Evolutionary conservation across 768 basidiomycete species (phyloP).

Genomic region (Crucibulum laeve): DNA sequence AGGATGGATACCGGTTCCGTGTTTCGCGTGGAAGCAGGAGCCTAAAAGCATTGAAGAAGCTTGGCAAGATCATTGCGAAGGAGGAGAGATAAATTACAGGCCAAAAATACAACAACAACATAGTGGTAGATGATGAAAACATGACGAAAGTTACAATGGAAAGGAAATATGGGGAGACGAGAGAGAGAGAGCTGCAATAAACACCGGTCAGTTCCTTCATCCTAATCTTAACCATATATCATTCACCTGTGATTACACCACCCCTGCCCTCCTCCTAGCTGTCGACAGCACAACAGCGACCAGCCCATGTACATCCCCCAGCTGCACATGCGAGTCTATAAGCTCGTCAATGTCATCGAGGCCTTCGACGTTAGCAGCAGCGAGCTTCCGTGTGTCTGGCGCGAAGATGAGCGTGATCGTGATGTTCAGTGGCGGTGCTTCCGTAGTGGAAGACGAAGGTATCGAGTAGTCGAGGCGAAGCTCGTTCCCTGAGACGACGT

Average conservation of each 20-base stretch:
- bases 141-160: too few species aligned
- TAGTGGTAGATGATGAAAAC: too few species aligned
- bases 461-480: conserved; percentile 65
- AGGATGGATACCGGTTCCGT: too few species aligned
- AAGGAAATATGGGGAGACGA: too few species aligned
- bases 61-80: too few species aligned
- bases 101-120: too few species aligned
- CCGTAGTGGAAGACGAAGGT: conserved; percentile 20
- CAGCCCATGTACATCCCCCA: conserved; percentile 62
- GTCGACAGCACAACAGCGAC: conserved; percentile 56
- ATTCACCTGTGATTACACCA: not conserved
- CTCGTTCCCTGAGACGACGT: conserved; percentile 70
- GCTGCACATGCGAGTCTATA: conserved; percentile 56
- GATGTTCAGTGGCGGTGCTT: conserved; percentile 28
- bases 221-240: not conserved
- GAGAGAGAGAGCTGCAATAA: too few species aligned
- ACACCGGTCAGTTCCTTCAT: too few species aligned
- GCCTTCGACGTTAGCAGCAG: conserved; percentile 51
- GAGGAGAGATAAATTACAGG: too few species aligned
- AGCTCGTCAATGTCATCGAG: conserved; percentile 58
- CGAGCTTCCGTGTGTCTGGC: conserved; percentile 64
- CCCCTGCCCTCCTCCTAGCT: conserved; percentile 21
- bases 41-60: too few species aligned
- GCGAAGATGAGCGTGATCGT: conserved; percentile 61
- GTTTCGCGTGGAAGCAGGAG: too few species aligned